Evolutionary conservation across 106 monocot species (phyloP), one percentile per base, ranked within the genome.

Genomic region (Acorus gramineus): DNA sequence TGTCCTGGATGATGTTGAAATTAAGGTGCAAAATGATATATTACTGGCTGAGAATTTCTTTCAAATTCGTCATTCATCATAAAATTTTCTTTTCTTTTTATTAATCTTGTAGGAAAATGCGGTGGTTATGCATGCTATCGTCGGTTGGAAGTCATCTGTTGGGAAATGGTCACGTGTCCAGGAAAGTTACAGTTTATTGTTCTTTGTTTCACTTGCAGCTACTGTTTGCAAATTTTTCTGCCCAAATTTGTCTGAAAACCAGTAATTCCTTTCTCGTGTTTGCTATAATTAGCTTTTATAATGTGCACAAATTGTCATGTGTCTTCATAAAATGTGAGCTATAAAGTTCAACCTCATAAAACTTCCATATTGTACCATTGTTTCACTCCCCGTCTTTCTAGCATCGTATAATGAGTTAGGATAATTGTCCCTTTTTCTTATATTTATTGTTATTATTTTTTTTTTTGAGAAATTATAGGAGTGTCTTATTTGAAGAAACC

Each of bases 111-210:
- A 98, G 91, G 96, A 98, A 73, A 85, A 98, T 83, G 96, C 96
- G 11, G 77, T 96, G 62, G 85, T 98, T 11, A 83, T 91, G 61
- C 76, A 88, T 79, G 71, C 96, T 53, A 98, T 98, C 56, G 79
- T 98, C 54, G 96, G 96, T 13, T 98, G 96, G 96, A 91, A 88
- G 28, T 91, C 87, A 9, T 74, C 85, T 49, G 72, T 92, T 55
- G 96, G 91, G 44, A 98, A 77, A 81, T 98, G 96, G 96, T 82
- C 96, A 50, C 76, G 91, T 65, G 96, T 98, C 50, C 90, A 91
- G 86, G 95, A 62, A 87, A 69, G 85, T 47, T 73, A 73, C 13
- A 49, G 11, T 65, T n/a, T 56, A 5, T 47, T 3, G 10, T n/a
- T 6, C 63, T 52, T 47, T 48, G 10, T 47, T 44, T 63, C 7